Evolutionary conservation across 805 yeast genomes (phyloP), one percentile per base, ranked within the genome.

Genomic region (Torulaspora indica): DNA sequence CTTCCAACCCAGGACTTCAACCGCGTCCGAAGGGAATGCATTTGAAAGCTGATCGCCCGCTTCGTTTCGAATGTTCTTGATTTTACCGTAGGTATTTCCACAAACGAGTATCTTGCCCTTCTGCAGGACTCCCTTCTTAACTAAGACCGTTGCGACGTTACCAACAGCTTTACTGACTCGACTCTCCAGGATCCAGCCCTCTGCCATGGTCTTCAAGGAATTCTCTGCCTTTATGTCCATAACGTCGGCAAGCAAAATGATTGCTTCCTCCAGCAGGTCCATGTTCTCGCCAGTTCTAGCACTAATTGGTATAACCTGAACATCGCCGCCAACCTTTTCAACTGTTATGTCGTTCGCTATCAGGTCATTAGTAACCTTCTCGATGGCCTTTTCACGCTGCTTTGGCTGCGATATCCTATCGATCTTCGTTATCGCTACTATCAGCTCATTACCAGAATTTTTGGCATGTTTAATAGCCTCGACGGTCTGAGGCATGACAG

Each of bases 391-490:
- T 24, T 81, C 85, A 32, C 64, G 49, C 23, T 61, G 63, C 40
- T 45, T 56, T 12, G 28, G 28, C 24, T 56, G 56, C 2, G 54
- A 30, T 4, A 81, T 82, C 56, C 81, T 83, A 61, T 91, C 98
- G 54, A 95, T 84, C 63, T 93, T 93, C 54, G 93, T 91, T 31
- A 93, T 77, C 0, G 98, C 98, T 8, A 93, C 95, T 43, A 93
- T 82, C 50, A 90, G 71, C 0, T 63, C 61, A 45, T 60, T 61
- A 2, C 64, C 65, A 5, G 66, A 62, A 39, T 78, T 78, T 51
- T 83, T 82, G 3, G 95, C 90, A 64, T 93, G 98, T 56, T 85
- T 88, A 49, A 93, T 87, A 2, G 98, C 98, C 64, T 93, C 98
- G 32, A 81, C 74, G 0, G 98, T 93, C 63, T 93, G 98, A 0